These are phyloP conservation scores for Lentinula edodes DNA, from an alignment of 768 basidiomycete genomes.

Conservation along the genomic window DNA sequence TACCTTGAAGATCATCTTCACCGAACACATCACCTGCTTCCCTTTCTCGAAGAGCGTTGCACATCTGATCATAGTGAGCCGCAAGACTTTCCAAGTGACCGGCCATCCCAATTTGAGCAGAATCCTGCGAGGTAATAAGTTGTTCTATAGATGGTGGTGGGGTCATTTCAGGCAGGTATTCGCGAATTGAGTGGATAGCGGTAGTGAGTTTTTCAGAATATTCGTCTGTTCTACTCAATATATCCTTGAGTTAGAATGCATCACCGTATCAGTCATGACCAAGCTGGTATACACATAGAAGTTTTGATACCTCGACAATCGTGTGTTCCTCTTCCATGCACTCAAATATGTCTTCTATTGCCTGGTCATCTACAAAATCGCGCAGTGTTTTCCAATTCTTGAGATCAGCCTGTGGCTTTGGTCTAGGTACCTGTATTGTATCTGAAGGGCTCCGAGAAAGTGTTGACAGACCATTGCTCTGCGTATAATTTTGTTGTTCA, in stretches of 20 bases:
- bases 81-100: constrained; percentile 64
- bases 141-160: constrained; percentile 37
- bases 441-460: constrained; percentile 36
- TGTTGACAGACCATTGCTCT: constrained; percentile 14
- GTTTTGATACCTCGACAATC: constrained; percentile 50
- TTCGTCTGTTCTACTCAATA: constrained; percentile 55
- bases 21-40: constrained; percentile 64
- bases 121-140: constrained; percentile 51
- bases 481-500: constrained; percentile 18
- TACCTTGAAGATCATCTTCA: constrained; percentile 69
- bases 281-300: not conserved
- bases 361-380: constrained; percentile 82
- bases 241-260: constrained; percentile 38
- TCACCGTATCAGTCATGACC: not conserved
- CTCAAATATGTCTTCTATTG: constrained; percentile 73
- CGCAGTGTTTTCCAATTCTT: constrained; percentile 75
- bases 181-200: constrained; percentile 51
- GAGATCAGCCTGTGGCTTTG: constrained; percentile 36
- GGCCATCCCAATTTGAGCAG: constrained; percentile 62
- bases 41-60: constrained; percentile 54
- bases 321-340: constrained; percentile 65
- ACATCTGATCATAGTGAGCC: constrained; percentile 77
- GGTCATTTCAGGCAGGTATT: constrained; percentile 38
- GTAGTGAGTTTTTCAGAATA: constrained; percentile 59
- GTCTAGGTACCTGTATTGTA: constrained; percentile 25